Evolutionary conservation across 345 rosid species (phyloP), one percentile per base, ranked within the genome.

Genomic region (Noccaea caerulescens): DNA sequence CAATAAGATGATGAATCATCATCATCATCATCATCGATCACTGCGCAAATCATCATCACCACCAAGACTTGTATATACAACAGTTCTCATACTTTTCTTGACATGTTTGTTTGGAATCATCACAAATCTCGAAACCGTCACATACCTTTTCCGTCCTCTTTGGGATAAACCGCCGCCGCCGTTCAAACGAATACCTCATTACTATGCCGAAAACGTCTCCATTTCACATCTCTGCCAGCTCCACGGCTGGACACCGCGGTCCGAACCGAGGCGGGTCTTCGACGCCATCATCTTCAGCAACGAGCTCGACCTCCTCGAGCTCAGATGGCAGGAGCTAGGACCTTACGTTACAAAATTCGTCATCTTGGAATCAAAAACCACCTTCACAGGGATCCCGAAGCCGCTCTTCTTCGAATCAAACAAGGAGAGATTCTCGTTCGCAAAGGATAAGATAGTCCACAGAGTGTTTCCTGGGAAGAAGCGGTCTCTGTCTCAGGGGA

Each of bases 171-270:
- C 97, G 2, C 95, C 96, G 49, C 77, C 73, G 8, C 85, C 97
- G 4, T 93, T 93, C 72, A 62, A 61, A 44, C 86, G 71, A 37
- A 67, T 93, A 8, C 96, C 97, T 2, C 98, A 91, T 81, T 91
- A 81, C 78, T 93, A 93, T 66, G 95, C 99, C 0, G 99, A 93
- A 69, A 93, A 91, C 81, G 90, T 93, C 14, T 85, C 97, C 3
- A 84, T 87, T 85, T 85, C 82, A 41, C 91, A 84, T 76, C 91
- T 87, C 30, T 91, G 98, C 65, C 62, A 46, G 12, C 96, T 93
- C 54, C 97, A 93, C 30, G 96, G 95, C 3, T 91, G 99, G 99
- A 80, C 93, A 56, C 25, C 77, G 2, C 85, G 93, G 11, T 50
- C 79, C 8, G 63, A 80, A 52, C 93, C 97, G 0, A 87, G 96